These are phyloP conservation scores for Penicillium paradoxum DNA, from an alignment of 495 filamentous ascomycete species.

Conservation along the genomic window DNA sequence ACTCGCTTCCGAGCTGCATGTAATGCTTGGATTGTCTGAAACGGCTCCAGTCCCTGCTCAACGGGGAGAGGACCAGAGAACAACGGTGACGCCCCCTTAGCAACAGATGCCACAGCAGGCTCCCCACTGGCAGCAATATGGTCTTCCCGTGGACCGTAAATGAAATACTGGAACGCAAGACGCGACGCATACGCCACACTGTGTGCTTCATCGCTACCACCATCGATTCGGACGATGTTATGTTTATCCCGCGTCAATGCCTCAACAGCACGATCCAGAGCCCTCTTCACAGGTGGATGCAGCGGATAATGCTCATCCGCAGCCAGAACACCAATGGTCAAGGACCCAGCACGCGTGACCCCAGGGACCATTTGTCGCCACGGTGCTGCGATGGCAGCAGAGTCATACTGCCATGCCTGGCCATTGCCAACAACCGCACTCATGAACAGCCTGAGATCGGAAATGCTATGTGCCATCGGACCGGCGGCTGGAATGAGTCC, in stretches of 20 bases:
- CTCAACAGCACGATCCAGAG: conserved; percentile 39
- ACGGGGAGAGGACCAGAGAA: conserved; percentile 24
- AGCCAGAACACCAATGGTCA: conserved; percentile 48
- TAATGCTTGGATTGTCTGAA: conserved; percentile 17
- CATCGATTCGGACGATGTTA: conserved; percentile 35
- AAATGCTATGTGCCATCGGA: conserved; percentile 53
- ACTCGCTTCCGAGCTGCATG: conserved; percentile 14
- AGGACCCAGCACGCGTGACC: background rate
- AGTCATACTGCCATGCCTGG: conserved; percentile 39
- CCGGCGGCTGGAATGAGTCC: conserved; percentile 30
- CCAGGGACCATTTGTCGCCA: conserved; percentile 2
- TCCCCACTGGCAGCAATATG: conserved; percentile 27
- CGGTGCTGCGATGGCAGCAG: conserved; percentile 10
- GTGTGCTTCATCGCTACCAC: conserved; percentile 2
- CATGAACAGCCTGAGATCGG: conserved; percentile 54
- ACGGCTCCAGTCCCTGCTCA: conserved; percentile 17
- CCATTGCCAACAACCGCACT: conserved; percentile 44
- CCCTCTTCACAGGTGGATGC: conserved; percentile 47
- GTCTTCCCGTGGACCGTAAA: conserved; percentile 23
- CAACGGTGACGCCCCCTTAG: conserved; percentile 15
- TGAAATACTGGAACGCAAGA: conserved; percentile 29
- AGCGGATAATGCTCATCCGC: conserved; percentile 49
- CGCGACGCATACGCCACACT: conserved; percentile 16
- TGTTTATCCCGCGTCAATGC: conserved; percentile 39
- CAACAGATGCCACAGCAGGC: conserved; percentile 18